Percentiles rank a stretch among this genome's conserved stretches.
These are phyloP conservation scores for Parathielavia hyrcaniae DNA, from an alignment of 495 filamentous ascomycete genomes.

Conservation along the genomic window DNA sequence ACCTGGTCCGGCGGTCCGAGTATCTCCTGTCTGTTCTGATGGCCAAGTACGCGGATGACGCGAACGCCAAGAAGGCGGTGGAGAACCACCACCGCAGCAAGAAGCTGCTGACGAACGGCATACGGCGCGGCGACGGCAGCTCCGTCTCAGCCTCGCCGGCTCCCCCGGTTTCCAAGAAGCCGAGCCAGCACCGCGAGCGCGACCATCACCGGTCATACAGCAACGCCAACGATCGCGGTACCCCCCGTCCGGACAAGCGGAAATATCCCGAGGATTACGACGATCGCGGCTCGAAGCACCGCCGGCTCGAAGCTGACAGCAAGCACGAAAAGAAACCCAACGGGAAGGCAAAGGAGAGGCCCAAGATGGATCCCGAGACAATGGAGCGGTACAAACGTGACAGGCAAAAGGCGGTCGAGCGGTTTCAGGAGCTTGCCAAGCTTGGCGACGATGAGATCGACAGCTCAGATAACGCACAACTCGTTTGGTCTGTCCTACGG, in stretches of 20 bases:
- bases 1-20: constrained; percentile 89
- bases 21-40: constrained; percentile 88
- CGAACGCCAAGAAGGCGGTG: constrained; percentile 71
- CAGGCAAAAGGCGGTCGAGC: constrained; percentile 31
- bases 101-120: constrained; percentile 56
- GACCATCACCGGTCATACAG: constrained; percentile 48
- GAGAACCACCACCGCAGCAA: constrained; percentile 87
- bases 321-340: constrained; percentile 31
- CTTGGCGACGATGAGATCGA: constrained; percentile 33
- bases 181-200: constrained; percentile 36
- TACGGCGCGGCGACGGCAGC: constrained; percentile 44
- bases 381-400: constrained; percentile 33
- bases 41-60: constrained; percentile 62
- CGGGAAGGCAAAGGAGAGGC: constrained; percentile 32
- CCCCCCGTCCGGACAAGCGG: constrained; percentile 43
- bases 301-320: constrained; percentile 30
- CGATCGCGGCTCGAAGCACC: constrained; percentile 33
- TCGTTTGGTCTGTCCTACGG: constrained; percentile 42
- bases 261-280: constrained; percentile 39
- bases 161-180: constrained; percentile 41
- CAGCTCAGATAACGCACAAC: constrained; percentile 28
- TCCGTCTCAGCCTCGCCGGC: constrained; percentile 57
- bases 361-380: constrained; percentile 32
- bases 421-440: constrained; percentile 32
- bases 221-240: constrained; percentile 41